Evolutionary conservation across 2,329 filamentous ascomycete species (phyloP).

Genomic region (Neofusicoccum umdonicola): DNA sequence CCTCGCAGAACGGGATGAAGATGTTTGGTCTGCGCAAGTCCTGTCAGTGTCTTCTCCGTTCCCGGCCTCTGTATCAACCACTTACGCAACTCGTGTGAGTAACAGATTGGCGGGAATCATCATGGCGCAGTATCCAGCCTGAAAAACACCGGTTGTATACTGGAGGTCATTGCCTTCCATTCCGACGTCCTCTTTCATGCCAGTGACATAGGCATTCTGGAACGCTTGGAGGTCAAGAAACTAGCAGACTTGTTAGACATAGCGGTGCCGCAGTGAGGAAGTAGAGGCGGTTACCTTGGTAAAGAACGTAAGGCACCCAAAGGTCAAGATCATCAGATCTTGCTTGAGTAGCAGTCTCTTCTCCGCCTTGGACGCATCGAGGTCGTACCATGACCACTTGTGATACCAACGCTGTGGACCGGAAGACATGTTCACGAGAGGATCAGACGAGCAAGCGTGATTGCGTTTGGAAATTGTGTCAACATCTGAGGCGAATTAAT

Average conservation of each 20-base stretch:
- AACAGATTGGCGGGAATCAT: background rate
- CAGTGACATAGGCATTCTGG: slow-evolving; percentile 42
- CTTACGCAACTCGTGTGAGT: background rate
- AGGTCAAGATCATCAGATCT: slow-evolving; percentile 56
- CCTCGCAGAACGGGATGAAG: background rate
- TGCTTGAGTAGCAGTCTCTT: slow-evolving; percentile 55
- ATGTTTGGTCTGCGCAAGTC: background rate
- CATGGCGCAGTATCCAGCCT: slow-evolving; percentile 4
- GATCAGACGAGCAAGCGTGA: background rate
- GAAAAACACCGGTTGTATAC: background rate
- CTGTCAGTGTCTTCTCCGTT: background rate
- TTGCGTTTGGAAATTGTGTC: background rate
- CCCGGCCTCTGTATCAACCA: background rate
- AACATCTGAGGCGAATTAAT: too few relatives aligned
- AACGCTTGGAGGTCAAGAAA: slow-evolving; percentile 45
- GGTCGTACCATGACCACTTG: slow-evolving; percentile 24
- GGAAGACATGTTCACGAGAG: background rate
- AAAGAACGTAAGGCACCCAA: slow-evolving; percentile 56
- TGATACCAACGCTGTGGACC: background rate
- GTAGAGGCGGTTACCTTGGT: slow-evolving; percentile 55
- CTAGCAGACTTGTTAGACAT: slow-evolving; percentile 43
- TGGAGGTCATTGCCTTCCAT: slow-evolving; percentile 31
- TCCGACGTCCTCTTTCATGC: slow-evolving; percentile 38
- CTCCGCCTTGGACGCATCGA: slow-evolving; percentile 50
- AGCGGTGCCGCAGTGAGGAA: slow-evolving; percentile 53